Base-by-base conservation (phyloP, 177 flowering plant species). In the Tripterygium wilfordii region DNA sequence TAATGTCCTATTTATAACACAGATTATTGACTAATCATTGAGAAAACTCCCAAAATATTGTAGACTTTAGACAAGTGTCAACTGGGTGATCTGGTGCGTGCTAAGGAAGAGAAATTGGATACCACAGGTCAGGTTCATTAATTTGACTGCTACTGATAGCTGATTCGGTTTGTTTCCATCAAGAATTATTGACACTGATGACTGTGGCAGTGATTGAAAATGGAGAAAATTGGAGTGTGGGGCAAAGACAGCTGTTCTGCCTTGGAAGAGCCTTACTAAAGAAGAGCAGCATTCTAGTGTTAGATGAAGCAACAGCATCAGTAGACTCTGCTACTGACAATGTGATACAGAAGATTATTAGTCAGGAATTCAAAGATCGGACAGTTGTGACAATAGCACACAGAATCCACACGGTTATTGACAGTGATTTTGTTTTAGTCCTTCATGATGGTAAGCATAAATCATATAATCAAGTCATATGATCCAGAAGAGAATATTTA, bases 231-330 rank as follows among this genome's bases (percentile, higher is more conserved):
- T 88, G 96, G 96, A 92, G 96, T 27, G 81, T 75, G 29, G 96
- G 96, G 13, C 96, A 88, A 56, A 77, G 96, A 54, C 96, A 88
- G 56, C 60, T 92, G 16, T 69, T 84, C 56, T 88, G 98, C 57
- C 81, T 92, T 12, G 96, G 99, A 50, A 79, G 96, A 57, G 91
- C 89, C 19, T 66, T 92, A 69, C 71, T 92, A 27, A 92, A 88
- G 80, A 84, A 61, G 66, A 88, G 96, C 75, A 76, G 70, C 64
- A 67, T 92, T 58, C 87, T 92, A 10, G 89, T 92, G 36, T 74
- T 92, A 8, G 99, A 92, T 48, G 99, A 92, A 73, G 99, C 96
- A 23, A 92, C 99, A 8, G 99, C 96, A 28, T 88, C 99, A 12
- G 80, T 92, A 18, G 99, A 92, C 62, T 76, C 96, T 14, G 96